Percentiles rank a stretch among this genome's conserved stretches.
phyloP scores from a whole-genome alignment of 78 protist genomes.

The Dictyostelium intermedium region DNA sequence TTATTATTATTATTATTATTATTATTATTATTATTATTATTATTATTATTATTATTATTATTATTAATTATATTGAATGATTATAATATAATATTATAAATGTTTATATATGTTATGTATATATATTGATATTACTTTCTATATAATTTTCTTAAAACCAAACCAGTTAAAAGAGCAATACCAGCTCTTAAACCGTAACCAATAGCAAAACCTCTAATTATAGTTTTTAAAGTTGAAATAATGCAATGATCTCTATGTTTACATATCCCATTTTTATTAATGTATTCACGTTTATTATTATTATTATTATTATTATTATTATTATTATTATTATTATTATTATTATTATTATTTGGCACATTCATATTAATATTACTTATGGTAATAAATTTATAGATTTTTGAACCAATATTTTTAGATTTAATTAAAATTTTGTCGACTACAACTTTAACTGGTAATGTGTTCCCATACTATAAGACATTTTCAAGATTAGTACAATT shows the following conservation, averaged over 20 bases:
- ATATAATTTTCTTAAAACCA: slow-evolving; percentile 63
- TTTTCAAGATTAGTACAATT: slow-evolving; percentile 57
- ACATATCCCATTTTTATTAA: slow-evolving; percentile 26
- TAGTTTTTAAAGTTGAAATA: not conserved
- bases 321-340: too few relatives aligned
- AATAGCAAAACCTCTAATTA: slow-evolving; percentile 29
- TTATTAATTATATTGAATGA: too few relatives aligned
- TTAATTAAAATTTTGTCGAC: not conserved
- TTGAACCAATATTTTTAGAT: slow-evolving; percentile 47
- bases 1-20: too few relatives aligned
- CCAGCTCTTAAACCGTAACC: slow-evolving; percentile 75
- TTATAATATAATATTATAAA: too few relatives aligned
- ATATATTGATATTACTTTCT: slow-evolving; percentile 42
- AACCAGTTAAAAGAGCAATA: slow-evolving; percentile 43
- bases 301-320: too few relatives aligned
- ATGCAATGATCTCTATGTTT: slow-evolving; percentile 40
- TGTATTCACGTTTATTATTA: not conserved
- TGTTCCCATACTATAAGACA: slow-evolving; percentile 24
- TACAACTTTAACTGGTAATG: slow-evolving; percentile 23
- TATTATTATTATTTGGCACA: too few relatives aligned
- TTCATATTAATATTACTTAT: too few relatives aligned
- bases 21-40: too few relatives aligned
- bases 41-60: too few relatives aligned
- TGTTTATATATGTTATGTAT: too few relatives aligned
- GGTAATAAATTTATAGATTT: not conserved